Percentiles rank a stretch among this genome's conserved stretches.
These are phyloP conservation scores for Neurospora sp. DNA, from an alignment of 2,329 filamentous ascomycete species.

Conservation along the genomic window DNA sequence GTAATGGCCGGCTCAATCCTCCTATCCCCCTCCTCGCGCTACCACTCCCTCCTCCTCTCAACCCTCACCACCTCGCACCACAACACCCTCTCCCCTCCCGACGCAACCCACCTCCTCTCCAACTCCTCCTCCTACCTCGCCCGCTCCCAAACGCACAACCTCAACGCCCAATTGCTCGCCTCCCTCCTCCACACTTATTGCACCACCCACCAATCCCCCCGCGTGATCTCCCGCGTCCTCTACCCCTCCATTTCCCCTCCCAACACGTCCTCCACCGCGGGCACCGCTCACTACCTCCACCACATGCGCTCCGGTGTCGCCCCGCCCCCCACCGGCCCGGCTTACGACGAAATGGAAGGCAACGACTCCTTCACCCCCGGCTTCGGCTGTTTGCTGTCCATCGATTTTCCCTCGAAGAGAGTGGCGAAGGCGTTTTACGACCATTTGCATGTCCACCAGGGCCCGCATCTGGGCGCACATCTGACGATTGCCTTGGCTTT, in stretches of 20 bases:
- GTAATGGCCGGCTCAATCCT: conserved; percentile 42
- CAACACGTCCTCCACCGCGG: conserved; percentile 29
- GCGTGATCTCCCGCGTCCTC: background rate
- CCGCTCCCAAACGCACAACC: conserved; percentile 45
- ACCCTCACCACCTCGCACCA: conserved; percentile 21
- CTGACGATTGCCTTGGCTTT: conserved; percentile 40
- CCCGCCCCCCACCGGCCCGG: conserved; percentile 24
- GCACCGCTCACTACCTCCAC: conserved; percentile 41
- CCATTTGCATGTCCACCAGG: conserved; percentile 35
- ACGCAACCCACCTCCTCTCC: conserved; percentile 34
- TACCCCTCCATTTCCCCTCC: background rate
- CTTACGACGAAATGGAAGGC: conserved; percentile 19
- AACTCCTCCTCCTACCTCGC: conserved; percentile 42
- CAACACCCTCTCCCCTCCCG: conserved; percentile 38
- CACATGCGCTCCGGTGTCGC: conserved; percentile 30
- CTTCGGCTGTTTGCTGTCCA: conserved; percentile 44
- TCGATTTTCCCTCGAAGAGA: conserved; percentile 37
- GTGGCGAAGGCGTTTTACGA: conserved; percentile 39
- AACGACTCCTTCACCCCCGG: conserved; percentile 35
- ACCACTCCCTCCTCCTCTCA: conserved; percentile 29
- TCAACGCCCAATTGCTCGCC: conserved; percentile 42
- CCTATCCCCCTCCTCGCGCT: conserved; percentile 36
- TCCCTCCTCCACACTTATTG: conserved; percentile 30
- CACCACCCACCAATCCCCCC: conserved; percentile 17
- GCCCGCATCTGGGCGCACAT: conserved; percentile 45